Evolutionary conservation across 2,329 filamentous ascomycete genomes (phyloP).

Genomic region (Thelonectria rubi): DNA sequence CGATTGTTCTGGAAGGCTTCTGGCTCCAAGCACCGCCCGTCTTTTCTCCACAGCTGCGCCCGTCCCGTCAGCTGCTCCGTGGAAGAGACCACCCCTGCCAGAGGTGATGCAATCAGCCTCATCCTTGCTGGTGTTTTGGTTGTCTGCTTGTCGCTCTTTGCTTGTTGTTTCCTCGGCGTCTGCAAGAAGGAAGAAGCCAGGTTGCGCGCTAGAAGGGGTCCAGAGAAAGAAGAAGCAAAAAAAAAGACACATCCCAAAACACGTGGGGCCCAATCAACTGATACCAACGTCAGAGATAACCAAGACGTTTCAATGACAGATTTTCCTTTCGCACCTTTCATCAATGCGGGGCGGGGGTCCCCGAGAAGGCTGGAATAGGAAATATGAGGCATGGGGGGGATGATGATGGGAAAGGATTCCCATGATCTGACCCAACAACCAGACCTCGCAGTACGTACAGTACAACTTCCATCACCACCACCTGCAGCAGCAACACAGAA

Average conservation of each 20-base stretch:
- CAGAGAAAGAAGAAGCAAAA: not conserved
- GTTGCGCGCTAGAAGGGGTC: not conserved
- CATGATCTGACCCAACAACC: constrained; percentile 18
- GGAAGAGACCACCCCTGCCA: constrained; percentile 1
- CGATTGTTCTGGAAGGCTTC: constrained; percentile 40
- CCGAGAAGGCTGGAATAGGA: constrained; percentile 3
- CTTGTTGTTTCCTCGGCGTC: constrained; percentile 21
- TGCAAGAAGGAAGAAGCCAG: not conserved
- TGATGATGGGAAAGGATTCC: not conserved
- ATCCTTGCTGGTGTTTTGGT: constrained; percentile 23
- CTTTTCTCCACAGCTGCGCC: constrained; percentile 9
- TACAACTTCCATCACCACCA: too few species aligned
- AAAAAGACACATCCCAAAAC: not conserved
- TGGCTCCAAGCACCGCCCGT: constrained; percentile 23
- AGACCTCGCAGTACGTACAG: too few species aligned
- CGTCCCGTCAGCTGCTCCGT: constrained; percentile 21
- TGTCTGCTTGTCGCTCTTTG: constrained; percentile 1
- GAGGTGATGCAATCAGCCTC: constrained; percentile 29
- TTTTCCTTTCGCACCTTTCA: not conserved
- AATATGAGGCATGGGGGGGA: not conserved
- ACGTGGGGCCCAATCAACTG: not conserved
- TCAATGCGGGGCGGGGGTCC: constrained; percentile 1
- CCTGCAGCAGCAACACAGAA: too few species aligned
- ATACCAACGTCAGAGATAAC: not conserved
- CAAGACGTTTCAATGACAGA: not conserved